These are phyloP conservation scores for Schizochytrium sp. DNA, from an alignment of 108 stramenopile genomes.

Conservation along the genomic window DNA sequence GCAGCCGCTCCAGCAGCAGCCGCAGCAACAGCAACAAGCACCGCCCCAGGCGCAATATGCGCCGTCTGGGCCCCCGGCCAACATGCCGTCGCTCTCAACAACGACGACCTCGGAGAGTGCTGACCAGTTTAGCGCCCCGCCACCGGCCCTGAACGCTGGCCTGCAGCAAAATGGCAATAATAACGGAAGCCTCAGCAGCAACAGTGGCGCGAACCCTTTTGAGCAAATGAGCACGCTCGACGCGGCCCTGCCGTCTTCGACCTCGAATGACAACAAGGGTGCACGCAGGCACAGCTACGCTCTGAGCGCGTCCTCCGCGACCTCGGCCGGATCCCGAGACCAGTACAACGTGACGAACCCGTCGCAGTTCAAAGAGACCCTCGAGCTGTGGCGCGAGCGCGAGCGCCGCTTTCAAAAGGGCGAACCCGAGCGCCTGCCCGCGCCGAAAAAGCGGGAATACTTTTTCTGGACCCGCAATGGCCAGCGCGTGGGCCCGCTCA, in stretches of 20 bases:
- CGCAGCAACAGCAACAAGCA: not conserved
- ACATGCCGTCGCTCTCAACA: not conserved
- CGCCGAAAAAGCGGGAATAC: not conserved
- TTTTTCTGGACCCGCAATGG: conserved; percentile 8
- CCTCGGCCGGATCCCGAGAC: not conserved
- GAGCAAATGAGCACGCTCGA: not conserved
- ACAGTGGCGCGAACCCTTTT: not conserved
- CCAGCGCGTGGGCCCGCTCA: not conserved
- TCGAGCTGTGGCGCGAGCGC: conserved; percentile 15
- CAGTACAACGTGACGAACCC: conserved; percentile 3
- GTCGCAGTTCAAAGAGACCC: not conserved
- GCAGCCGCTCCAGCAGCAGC: not conserved
- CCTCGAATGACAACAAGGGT: not conserved
- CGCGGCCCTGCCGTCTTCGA: not conserved
- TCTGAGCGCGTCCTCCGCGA: not conserved
- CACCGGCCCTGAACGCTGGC: not conserved
- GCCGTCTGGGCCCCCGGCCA: not conserved
- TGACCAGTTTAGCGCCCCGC: not conserved
- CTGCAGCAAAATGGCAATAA: not conserved
- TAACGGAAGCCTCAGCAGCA: no score
- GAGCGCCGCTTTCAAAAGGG: conserved; percentile 6
- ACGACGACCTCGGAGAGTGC: not conserved
- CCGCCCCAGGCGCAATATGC: not conserved
- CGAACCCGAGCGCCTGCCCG: conserved; percentile 2
- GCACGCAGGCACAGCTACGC: not conserved